Conservation (phyloP, 768 basidiomycete genomes). For the Amanita subjunquillea region DNA sequence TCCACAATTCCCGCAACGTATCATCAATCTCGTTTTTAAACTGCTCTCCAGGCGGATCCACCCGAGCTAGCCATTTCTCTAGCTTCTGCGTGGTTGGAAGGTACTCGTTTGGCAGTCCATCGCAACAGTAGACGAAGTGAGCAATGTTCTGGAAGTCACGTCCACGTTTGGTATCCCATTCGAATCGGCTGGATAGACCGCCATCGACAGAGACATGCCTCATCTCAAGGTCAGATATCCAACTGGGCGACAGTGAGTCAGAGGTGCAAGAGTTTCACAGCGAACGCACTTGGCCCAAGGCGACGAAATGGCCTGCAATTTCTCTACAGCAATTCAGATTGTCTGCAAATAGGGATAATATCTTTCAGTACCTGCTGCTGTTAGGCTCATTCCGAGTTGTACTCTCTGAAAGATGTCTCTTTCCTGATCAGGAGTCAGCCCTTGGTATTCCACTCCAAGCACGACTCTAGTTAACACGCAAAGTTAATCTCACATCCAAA, state of each 20-base stretch:
- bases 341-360: background rate
- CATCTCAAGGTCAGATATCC: slow-evolving; percentile 50
- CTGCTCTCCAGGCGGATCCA: slow-evolving; percentile 26
- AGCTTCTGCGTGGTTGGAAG: slow-evolving; percentile 46
- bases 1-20: slow-evolving; percentile 43
- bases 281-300: slow-evolving; percentile 45
- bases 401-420: slow-evolving; percentile 80
- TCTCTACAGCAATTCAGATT: slow-evolving; percentile 35
- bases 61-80: slow-evolving; percentile 38
- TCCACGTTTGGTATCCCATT: slow-evolving; percentile 62
- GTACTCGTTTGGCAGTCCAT: slow-evolving; percentile 36
- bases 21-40: slow-evolving; percentile 48
- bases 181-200: slow-evolving; percentile 45
- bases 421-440: slow-evolving; percentile 44
- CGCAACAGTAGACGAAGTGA: slow-evolving; percentile 58
- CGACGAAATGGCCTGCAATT: slow-evolving; percentile 69
- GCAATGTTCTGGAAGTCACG: slow-evolving; percentile 71
- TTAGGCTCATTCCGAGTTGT: slow-evolving; percentile 68
- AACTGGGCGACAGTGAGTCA: slow-evolving; percentile 20
- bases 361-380: slow-evolving; percentile 50
- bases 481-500: background rate
- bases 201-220: slow-evolving; percentile 47
- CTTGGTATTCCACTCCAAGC: slow-evolving; percentile 54
- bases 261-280: background rate
- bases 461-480: background rate